A percentile compares a stretch with the other conserved stretches of the same genome.
These are phyloP conservation scores for Takakia lepidozioides DNA, from an alignment of 225 moss, liverwort and hornwort species.

Conservation along the genomic window DNA sequence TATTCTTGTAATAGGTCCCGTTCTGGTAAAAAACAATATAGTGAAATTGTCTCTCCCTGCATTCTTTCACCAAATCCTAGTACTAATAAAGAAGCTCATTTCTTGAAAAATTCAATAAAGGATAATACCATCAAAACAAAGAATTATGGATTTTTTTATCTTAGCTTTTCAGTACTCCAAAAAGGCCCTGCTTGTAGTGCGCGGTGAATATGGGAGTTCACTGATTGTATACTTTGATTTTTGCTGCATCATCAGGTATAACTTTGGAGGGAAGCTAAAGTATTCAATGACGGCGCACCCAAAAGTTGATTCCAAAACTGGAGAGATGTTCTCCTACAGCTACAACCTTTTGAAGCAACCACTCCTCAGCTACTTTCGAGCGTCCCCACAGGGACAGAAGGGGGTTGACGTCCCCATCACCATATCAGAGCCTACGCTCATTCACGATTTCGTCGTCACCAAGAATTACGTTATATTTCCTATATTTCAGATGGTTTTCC, in stretches of 20 bases:
- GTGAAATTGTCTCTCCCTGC: too few relatives aligned
- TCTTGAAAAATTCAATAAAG: neutral
- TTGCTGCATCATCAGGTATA: too few relatives aligned
- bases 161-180: neutral
- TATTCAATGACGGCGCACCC: slow-evolving; percentile 57
- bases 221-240: too few relatives aligned
- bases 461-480: slow-evolving; percentile 40
- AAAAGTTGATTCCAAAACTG: slow-evolving; percentile 38
- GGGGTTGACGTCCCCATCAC: slow-evolving; percentile 31
- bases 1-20: too few relatives aligned
- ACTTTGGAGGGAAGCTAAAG: slow-evolving; percentile 34
- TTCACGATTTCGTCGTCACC: slow-evolving; percentile 58
- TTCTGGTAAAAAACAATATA: too few relatives aligned
- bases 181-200: neutral
- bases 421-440: slow-evolving; percentile 38
- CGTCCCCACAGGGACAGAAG: slow-evolving; percentile 29
- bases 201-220: too few relatives aligned
- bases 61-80: too few relatives aligned
- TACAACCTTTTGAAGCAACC: slow-evolving; percentile 38
- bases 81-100: neutral
- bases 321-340: slow-evolving; percentile 44
- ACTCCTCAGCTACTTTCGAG: slow-evolving; percentile 29
- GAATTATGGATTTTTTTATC: neutral
- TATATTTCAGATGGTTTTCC: slow-evolving; percentile 44
- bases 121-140: neutral